Evolutionary conservation across 2,329 filamentous ascomycete genomes (phyloP).

Genomic region (Metarhizium album): DNA sequence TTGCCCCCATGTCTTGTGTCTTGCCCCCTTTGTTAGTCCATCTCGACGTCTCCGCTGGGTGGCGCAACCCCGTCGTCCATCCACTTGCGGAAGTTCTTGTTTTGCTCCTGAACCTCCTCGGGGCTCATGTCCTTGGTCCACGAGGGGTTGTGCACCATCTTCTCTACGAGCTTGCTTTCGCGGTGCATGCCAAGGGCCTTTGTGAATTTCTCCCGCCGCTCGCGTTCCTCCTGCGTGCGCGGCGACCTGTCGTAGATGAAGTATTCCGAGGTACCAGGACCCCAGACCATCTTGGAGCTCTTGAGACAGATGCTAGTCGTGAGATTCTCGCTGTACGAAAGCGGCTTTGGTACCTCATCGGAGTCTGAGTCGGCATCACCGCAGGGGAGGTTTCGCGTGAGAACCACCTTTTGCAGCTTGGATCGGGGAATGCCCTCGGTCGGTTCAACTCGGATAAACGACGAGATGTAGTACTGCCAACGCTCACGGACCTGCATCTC

Average conservation of each 20-base stretch:
- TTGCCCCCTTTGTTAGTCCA: neutral
- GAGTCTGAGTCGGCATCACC: constrained; percentile 53
- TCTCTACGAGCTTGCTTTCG: constrained; percentile 61
- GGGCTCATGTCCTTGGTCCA: constrained; percentile 73
- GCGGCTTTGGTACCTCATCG: constrained; percentile 47
- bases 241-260: constrained; percentile 61
- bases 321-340: constrained; percentile 56
- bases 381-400: constrained; percentile 59
- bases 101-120: constrained; percentile 64
- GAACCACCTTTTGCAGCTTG: constrained; percentile 55
- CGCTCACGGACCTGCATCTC: constrained; percentile 73
- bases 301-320: constrained; percentile 65
- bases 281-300: constrained; percentile 71
- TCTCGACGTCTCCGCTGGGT: constrained; percentile 1
- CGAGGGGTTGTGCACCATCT: constrained; percentile 69
- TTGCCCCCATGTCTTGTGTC: neutral
- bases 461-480: constrained; percentile 95
- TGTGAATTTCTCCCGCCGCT: constrained; percentile 38
- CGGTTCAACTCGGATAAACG: constrained; percentile 77
- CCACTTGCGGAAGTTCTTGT: constrained; percentile 51
- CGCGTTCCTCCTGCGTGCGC: constrained; percentile 55
- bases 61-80: constrained; percentile 36
- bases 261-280: constrained; percentile 58
- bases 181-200: constrained; percentile 49
- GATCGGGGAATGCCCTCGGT: constrained; percentile 66